Percentiles rank a stretch among this genome's conserved stretches.
Conservation (phyloP, 805 yeast genomes). For the Torulaspora quercuum region DNA sequence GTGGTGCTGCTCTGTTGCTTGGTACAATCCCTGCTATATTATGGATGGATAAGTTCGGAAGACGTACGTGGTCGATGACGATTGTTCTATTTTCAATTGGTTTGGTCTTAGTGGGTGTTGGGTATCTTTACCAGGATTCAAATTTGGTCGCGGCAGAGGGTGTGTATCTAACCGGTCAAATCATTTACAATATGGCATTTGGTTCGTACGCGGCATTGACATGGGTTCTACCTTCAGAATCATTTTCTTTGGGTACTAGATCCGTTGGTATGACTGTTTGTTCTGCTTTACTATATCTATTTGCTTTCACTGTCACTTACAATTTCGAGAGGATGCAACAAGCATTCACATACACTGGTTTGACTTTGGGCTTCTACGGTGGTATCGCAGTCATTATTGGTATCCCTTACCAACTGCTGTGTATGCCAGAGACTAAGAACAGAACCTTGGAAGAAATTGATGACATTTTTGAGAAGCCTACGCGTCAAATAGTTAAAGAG, state of each 20-base stretch:
- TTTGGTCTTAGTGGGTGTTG: conserved; percentile 55
- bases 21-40: conserved; percentile 66
- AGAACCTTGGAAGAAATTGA: conserved; percentile 71
- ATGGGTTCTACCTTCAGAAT: conserved; percentile 67
- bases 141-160: conserved; percentile 52
- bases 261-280: conserved; percentile 64
- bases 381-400: conserved; percentile 55
- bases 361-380: conserved; percentile 57
- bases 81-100: conserved; percentile 59
- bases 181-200: conserved; percentile 61
- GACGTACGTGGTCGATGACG: conserved; percentile 59
- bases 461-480: conserved; percentile 36
- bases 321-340: conserved; percentile 55
- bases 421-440: conserved; percentile 71
- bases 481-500: conserved; percentile 37
- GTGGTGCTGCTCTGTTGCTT: conserved; percentile 58
- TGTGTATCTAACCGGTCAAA: conserved; percentile 57
- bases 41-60: conserved; percentile 55
- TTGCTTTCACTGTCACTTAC: conserved; percentile 44
- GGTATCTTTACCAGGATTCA: conserved; percentile 44
- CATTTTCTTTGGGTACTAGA: conserved; percentile 56
- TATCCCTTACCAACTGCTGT: conserved; percentile 49
- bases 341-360: conserved; percentile 59
- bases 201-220: conserved; percentile 65
- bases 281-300: conserved; percentile 52